Evolutionary conservation across 768 basidiomycete genomes (phyloP).

Genomic region (Pleurotus citrinopileatus): DNA sequence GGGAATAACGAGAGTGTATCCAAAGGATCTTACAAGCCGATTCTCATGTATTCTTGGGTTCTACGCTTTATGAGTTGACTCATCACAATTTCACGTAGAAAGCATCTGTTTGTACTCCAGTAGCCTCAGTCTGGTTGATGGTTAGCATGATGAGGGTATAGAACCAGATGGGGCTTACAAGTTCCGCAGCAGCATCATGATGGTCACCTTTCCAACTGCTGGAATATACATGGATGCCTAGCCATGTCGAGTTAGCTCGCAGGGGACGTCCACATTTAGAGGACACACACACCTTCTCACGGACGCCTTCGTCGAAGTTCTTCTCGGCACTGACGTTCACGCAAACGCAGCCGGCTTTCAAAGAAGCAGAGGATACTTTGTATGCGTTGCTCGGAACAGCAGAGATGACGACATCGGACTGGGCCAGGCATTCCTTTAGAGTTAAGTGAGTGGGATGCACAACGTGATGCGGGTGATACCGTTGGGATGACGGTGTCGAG

Average conservation of each 20-base stretch:
- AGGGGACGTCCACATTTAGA: too few species aligned
- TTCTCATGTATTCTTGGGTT: background rate
- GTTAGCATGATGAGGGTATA: background rate
- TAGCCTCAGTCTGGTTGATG: background rate
- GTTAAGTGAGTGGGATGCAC: slow-evolving; percentile 67
- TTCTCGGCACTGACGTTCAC: slow-evolving; percentile 93
- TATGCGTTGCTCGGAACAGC: slow-evolving; percentile 86
- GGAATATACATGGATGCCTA: slow-evolving; percentile 96
- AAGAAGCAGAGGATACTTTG: slow-evolving; percentile 83
- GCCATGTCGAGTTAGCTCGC: background rate
- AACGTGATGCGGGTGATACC: slow-evolving; percentile 83
- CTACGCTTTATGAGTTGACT: background rate
- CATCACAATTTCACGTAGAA: background rate
- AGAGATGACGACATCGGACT: slow-evolving; percentile 92
- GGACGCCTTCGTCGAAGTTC: slow-evolving; percentile 92
- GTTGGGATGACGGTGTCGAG: slow-evolving; percentile 36
- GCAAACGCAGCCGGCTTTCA: slow-evolving; percentile 94
- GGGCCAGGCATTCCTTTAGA: slow-evolving; percentile 74
- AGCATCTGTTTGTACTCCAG: background rate
- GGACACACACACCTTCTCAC: slow-evolving; percentile 67
- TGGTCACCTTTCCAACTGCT: slow-evolving; percentile 97
- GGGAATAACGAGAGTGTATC: too few species aligned
- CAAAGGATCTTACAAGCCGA: too few species aligned
- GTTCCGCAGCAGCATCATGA: slow-evolving; percentile 95
- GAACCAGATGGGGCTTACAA: slow-evolving; percentile 50